Conservation (phyloP, 441 rosid genomes). For the Breynia disticha region DNA sequence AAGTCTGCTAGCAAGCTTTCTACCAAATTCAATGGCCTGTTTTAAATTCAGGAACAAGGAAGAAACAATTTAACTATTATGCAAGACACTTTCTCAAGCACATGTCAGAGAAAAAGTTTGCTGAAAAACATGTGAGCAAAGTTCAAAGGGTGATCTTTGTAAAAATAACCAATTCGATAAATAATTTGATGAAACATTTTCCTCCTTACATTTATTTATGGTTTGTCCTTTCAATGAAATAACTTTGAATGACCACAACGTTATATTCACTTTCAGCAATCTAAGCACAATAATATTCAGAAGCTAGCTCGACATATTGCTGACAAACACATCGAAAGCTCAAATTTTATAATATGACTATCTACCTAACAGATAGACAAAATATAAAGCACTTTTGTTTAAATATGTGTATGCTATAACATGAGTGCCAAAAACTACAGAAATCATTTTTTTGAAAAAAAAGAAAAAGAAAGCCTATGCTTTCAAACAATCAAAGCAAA, state of each 20-base stretch:
- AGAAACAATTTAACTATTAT: not conserved
- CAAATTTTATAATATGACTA: too few species aligned
- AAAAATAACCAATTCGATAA: too few species aligned
- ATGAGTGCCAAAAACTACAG: not conserved
- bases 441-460: too few species aligned
- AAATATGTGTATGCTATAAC: not conserved
- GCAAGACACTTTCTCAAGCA: constrained; percentile 44
- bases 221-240: too few species aligned
- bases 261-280: too few species aligned
- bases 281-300: too few species aligned
- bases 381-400: not conserved
- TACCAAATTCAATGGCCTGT: constrained; percentile 76
- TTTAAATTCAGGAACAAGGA: constrained; percentile 6
- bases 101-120: constrained; percentile 61
- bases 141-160: not conserved
- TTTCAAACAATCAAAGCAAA: not conserved
- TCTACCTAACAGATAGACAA: not conserved
- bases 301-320: too few species aligned
- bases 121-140: constrained; percentile 46
- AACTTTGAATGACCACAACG: too few species aligned
- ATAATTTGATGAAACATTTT: too few species aligned
- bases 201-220: too few species aligned
- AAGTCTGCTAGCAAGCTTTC: constrained; percentile 61
- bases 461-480: not conserved
- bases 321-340: too few species aligned